Evolutionary conservation across 306 rosid species (phyloP).

Genomic region (Psophocarpus tetragonolobus): DNA sequence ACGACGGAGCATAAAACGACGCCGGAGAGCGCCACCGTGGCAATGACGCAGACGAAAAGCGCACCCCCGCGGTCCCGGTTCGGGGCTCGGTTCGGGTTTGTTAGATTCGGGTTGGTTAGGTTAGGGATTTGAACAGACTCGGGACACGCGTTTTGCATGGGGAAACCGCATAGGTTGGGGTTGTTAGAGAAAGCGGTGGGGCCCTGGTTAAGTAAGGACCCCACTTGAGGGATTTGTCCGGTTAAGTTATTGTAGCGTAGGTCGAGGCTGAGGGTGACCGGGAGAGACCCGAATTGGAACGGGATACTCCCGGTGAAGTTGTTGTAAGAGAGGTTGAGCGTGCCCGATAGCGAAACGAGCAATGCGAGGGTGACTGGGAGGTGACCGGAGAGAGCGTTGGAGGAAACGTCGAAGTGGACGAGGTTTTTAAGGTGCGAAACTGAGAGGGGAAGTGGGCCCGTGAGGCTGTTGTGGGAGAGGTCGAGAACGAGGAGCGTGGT

Average conservation of each 20-base stretch:
- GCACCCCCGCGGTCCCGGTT: neutral
- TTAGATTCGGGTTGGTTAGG: neutral
- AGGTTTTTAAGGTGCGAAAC: constrained; percentile 42
- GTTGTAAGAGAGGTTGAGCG: constrained; percentile 65
- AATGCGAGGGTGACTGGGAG: constrained; percentile 48
- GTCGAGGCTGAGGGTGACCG: constrained; percentile 65
- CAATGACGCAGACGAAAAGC: neutral
- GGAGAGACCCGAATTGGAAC: constrained; percentile 51
- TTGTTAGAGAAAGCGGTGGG: constrained; percentile 78
- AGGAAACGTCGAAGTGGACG: constrained; percentile 63
- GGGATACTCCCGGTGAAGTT: constrained; percentile 62
- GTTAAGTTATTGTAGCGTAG: constrained; percentile 62
- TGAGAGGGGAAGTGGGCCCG: constrained; percentile 52
- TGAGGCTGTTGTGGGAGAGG: constrained; percentile 61
- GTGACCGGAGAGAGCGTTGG: constrained; percentile 59
- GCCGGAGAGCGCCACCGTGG: constrained; percentile 45
- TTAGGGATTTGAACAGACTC: constrained; percentile 35
- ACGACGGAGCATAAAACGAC: constrained; percentile 40
- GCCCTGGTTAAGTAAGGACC: constrained; percentile 70
- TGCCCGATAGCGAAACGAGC: constrained; percentile 47
- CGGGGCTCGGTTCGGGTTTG: neutral
- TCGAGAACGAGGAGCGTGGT: constrained; percentile 51
- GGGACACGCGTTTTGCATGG: constrained; percentile 56
- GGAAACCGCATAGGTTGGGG: constrained; percentile 77
- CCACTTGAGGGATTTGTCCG: constrained; percentile 77